Percentiles rank a stretch among this genome's conserved stretches.
Conservation (phyloP, 2,329 filamentous ascomycete species). For the Exophiala xenobiotica region DNA sequence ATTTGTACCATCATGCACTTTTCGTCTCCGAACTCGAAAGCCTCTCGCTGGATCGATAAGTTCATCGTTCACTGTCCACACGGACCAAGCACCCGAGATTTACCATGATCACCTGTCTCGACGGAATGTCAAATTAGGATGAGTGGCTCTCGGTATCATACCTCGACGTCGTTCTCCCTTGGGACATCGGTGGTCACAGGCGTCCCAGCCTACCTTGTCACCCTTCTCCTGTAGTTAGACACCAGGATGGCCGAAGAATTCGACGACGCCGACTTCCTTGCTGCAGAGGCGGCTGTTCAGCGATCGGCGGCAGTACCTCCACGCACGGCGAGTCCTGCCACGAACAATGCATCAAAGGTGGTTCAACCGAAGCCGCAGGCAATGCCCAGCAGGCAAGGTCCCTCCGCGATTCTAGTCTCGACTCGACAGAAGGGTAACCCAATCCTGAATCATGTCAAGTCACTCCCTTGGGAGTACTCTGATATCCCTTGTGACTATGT, state of each 20-base stretch:
- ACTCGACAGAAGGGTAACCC: slow-evolving; percentile 94
- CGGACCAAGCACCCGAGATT: too few relatives aligned
- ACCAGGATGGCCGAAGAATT: slow-evolving; percentile 53
- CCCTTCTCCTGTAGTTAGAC: too few relatives aligned
- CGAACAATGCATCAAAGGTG: slow-evolving; percentile 43
- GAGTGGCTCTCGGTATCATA: too few relatives aligned
- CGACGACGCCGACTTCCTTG: slow-evolving; percentile 47
- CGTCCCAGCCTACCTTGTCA: too few relatives aligned
- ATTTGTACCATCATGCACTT: too few relatives aligned
- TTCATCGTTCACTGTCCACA: too few relatives aligned
- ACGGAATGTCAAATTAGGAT: too few relatives aligned
- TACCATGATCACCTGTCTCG: too few relatives aligned
- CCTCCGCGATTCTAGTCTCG: slow-evolving; percentile 83
- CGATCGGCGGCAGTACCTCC: slow-evolving; percentile 36
- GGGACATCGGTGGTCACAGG: too few relatives aligned
- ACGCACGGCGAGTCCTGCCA: slow-evolving; percentile 34
- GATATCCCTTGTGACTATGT: slow-evolving; percentile 96
- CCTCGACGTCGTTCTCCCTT: too few relatives aligned
- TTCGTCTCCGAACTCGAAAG: too few relatives aligned
- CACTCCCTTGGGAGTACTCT: slow-evolving; percentile 91
- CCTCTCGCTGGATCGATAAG: too few relatives aligned
- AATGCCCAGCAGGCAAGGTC: slow-evolving; percentile 64
- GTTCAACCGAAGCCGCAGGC: slow-evolving; percentile 87
- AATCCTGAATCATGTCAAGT: slow-evolving; percentile 76
- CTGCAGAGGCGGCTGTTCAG: slow-evolving; percentile 42